Evolutionary conservation across 1,284 basidiomycete genomes (phyloP), one percentile per base, ranked within the genome.

Genomic region (Sutorius eximius): DNA sequence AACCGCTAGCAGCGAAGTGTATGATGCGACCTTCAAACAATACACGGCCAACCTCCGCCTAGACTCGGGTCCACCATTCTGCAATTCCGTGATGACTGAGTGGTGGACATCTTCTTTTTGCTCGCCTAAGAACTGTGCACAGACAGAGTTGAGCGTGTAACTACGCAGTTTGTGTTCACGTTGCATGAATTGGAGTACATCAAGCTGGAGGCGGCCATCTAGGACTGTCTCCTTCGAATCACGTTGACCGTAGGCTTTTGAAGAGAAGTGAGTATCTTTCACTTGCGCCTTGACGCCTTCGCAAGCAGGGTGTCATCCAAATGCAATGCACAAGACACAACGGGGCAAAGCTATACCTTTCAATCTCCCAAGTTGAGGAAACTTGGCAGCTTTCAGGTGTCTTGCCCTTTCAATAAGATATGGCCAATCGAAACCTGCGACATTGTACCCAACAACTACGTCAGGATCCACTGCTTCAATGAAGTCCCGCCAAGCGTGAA

Each of bases 41-140:
- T 98, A 98, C 15, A 98, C 93, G 3, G 95, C 95, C 53, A 98
- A 72, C 51, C 95, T 86, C 36, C 95, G 79, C 47, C 95, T 76
- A 3, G 93, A 93, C 69, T 98, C 95, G 0, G 93, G 81, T 0
- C 89, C 95, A 64, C 95, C 95, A 64, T 97, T 97, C 71, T 98
- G 95, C 32, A 98, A 75, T 49, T 97, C 94, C 0, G 95, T 97
- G 64, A 98, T 98, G 58, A 96, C 93, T 1, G 95, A 97, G 67
- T 98, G 88, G 66, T 98, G 95, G 22, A 98, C 95, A 62, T 98
- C 95, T 69, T 98, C 95, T 71, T 98, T 98, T 71, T 98, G 95
- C 69, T 98, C 95, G 29, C 93, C 93, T 3, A 98, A 78, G 73
- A 98, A 98, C 64, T 95, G 92, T 2, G 95, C 89, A 69, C 95